Evolutionary conservation across 768 basidiomycete species (phyloP), one percentile per base, ranked within the genome.

Genomic region (Termitomyces sp.): DNA sequence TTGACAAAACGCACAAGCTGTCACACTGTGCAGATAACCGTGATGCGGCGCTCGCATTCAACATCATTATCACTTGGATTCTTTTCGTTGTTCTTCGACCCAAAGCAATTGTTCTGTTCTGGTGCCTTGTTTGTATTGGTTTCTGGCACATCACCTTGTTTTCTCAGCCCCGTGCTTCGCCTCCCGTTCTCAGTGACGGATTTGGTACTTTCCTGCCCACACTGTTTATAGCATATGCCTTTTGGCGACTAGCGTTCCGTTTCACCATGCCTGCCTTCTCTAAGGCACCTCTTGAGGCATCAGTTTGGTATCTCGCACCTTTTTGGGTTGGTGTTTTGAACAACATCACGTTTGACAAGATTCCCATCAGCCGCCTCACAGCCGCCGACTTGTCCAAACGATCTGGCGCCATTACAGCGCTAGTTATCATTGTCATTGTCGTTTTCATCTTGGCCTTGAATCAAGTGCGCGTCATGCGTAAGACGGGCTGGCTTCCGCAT

Each of bases 91-190:
- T 94, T 50, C 76, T 95, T 48, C 85, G 89, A 16, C 89, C 89
- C 2, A 83, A 76, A 65, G 77, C 87, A 2, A 78, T 91, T 61
- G 73, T 91, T 34, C 70, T 84, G 3, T 91, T 79, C 70, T 91
- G 89, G 88, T 86, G 80, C 65, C 75, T 91, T n/a, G 83, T 90
- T 6, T 90, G 84, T 73, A 88, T 91, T 47, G 89, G 91, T 2
- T 94, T 83, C 69, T 95, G 93, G 92, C 91, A 95, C 63, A 77
- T 92, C 55, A 76, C 83, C 0, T 80, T 95, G 42, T 93, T 92
- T 65, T 89, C 89, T 9, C 87, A 93, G 65, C 88, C 88, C 6
- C 81, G 74, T 48, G 78, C 76, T 1, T 78, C 77, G 6, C 88
- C 89, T 37, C 91, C 93, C 6, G 79, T 81, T 30, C 71, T 94